These are phyloP conservation scores for Phlebiopsis gigantea DNA, from an alignment of 768 basidiomycete genomes.

Conservation along the genomic window DNA sequence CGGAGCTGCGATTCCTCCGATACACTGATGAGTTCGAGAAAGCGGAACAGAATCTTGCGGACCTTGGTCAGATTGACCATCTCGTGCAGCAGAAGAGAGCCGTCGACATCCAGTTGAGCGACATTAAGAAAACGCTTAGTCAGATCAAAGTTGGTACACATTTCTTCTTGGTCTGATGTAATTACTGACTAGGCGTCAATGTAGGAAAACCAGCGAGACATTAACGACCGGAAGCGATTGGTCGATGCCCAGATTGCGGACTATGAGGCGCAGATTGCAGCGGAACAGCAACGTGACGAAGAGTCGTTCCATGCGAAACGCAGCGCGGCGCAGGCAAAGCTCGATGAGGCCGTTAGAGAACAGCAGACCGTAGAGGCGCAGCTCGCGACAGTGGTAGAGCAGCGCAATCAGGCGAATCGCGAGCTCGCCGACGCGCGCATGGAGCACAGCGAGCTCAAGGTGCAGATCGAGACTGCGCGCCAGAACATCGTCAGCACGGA, in stretches of 20 bases:
- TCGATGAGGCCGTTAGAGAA: constrained; percentile 40
- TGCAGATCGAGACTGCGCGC: constrained; percentile 30
- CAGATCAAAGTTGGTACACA: constrained; percentile 40
- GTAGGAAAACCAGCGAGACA: constrained; percentile 47
- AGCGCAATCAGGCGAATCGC: constrained; percentile 8
- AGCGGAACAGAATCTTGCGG: constrained; percentile 34
- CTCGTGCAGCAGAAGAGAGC: constrained; percentile 14
- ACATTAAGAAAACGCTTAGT: not conserved
- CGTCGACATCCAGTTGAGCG: not conserved
- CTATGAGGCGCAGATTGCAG: constrained; percentile 41
- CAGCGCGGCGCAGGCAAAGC: constrained; percentile 47
- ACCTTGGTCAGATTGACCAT: constrained; percentile 42
- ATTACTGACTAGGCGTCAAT: constrained; percentile 4
- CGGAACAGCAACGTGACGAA: constrained; percentile 49
- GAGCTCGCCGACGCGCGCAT: not conserved
- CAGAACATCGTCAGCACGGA: constrained; percentile 41
- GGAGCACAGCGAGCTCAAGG: constrained; percentile 1
- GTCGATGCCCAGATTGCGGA: constrained; percentile 30
- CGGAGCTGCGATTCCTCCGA: constrained; percentile 29
- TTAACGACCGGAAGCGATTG: constrained; percentile 36
- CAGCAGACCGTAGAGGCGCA: constrained; percentile 34
- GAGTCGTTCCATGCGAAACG: constrained; percentile 57
- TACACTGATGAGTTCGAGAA: constrained; percentile 25
- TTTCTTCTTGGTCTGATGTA: not conserved
- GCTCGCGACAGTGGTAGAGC: constrained; percentile 3